phyloP scores from a whole-genome alignment of 2,329 filamentous ascomycete species.

The Zymoseptoria crescenta region DNA sequence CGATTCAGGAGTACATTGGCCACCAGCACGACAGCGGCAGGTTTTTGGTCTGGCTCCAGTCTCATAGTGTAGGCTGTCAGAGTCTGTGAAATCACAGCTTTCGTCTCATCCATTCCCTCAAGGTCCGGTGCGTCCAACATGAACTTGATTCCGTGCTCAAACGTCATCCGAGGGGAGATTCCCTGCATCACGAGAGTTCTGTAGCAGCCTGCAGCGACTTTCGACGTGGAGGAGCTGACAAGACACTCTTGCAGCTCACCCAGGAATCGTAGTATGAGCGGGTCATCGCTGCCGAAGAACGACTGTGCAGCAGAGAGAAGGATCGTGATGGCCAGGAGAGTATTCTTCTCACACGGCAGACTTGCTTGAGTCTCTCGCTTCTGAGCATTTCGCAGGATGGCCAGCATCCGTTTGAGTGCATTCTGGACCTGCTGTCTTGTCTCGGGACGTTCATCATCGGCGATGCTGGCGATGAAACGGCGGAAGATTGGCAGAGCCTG shows the following conservation, averaged over 20 bases:
- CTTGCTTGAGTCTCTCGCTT: conserved; percentile 69
- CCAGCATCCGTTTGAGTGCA: conserved; percentile 72
- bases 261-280: conserved; percentile 65
- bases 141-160: conserved; percentile 67
- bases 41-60: conserved; percentile 33
- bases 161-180: conserved; percentile 59
- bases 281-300: conserved; percentile 64
- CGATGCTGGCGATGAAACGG: conserved; percentile 75
- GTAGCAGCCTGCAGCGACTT: conserved; percentile 83
- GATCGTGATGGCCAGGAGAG: conserved; percentile 78
- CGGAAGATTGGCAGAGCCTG: conserved; percentile 86
- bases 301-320: conserved; percentile 64
- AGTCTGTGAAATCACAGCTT: conserved; percentile 62
- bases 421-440: conserved; percentile 67
- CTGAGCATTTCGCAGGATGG: conserved; percentile 68
- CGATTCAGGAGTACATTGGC: conserved; percentile 69
- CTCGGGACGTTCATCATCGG: conserved; percentile 34
- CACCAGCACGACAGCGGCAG: conserved; percentile 64
- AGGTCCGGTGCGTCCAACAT: conserved; percentile 53
- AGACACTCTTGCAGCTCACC: conserved; percentile 81
- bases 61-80: conserved; percentile 62
- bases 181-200: conserved; percentile 73
- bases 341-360: conserved; percentile 85
- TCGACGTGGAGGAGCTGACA: conserved; percentile 70
- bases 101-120: conserved; percentile 73